phyloP scores from a whole-genome alignment of 2,329 filamentous ascomycete species.

The Pezicula carpinea region DNA sequence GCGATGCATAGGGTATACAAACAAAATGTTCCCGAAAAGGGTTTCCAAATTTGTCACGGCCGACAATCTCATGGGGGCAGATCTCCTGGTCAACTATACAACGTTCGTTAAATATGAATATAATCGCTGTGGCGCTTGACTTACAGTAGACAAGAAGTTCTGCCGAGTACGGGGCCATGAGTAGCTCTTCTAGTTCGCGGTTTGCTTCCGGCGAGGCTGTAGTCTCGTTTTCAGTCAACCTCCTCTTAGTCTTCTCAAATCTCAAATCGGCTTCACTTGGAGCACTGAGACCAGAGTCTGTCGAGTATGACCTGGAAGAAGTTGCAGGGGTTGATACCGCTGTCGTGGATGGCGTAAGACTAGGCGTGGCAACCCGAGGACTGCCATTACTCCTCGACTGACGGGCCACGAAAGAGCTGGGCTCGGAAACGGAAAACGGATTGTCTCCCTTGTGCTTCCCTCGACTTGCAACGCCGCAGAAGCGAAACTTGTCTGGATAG shows the following conservation, averaged over 20 bases:
- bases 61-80: conserved; percentile 2
- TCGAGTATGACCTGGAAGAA: neutral
- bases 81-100: neutral
- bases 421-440: neutral
- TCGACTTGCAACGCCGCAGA: neutral
- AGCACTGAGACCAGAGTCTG: neutral
- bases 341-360: neutral
- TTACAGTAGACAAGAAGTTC: conserved; percentile 1
- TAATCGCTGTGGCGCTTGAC: neutral
- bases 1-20: neutral
- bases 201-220: neutral
- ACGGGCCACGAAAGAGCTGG: neutral
- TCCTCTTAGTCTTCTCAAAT: neutral
- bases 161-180: neutral
- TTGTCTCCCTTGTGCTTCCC: conserved; percentile 1
- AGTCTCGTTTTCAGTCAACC: neutral
- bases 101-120: neutral
- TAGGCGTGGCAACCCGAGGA: neutral
- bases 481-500: neutral
- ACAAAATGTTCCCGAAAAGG: conserved; percentile 1
- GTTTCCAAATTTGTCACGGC: conserved; percentile 2
- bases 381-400: neutral
- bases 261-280: neutral
- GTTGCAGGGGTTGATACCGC: neutral
- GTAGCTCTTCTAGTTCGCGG: neutral